phyloP scores from a whole-genome alignment of 1,284 basidiomycete species.

The Ganoderma multipileum region DNA sequence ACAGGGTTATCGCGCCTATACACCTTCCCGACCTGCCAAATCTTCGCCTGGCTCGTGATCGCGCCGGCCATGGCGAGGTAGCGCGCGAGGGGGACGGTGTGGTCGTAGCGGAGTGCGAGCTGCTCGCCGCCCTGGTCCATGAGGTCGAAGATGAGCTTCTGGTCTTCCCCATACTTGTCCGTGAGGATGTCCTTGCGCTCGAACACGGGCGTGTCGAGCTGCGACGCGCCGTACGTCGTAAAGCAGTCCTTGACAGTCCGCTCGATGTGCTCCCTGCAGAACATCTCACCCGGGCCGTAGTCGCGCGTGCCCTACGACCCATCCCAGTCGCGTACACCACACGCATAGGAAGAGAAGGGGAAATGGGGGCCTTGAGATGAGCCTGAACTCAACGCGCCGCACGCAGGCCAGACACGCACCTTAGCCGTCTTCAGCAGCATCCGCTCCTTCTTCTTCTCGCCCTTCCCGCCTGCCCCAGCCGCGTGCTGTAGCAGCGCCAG shows the following conservation, averaged over 20 bases:
- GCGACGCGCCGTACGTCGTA: constrained; percentile 88
- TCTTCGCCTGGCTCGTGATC: constrained; percentile 75
- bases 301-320: constrained; percentile 92
- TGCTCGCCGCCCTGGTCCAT: constrained; percentile 99
- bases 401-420: constrained; percentile 49
- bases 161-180: constrained; percentile 97
- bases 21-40: constrained; percentile 99
- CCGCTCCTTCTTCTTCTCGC: constrained; percentile 45
- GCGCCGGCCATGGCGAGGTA: constrained; percentile 95
- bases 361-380: constrained; percentile 30
- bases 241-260: constrained; percentile 90
- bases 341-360: background rate
- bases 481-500: constrained; percentile 54
- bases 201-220: constrained; percentile 98
- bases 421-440: constrained; percentile 83
- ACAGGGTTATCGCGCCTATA: constrained; percentile 97
- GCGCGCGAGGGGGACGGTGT: constrained; percentile 95
- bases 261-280: constrained; percentile 92
- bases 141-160: constrained; percentile 98
- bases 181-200: constrained; percentile 96
- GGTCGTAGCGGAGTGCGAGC: constrained; percentile 93
- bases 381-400: constrained; percentile 30
- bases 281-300: constrained; percentile 95
- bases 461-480: constrained; percentile 54
- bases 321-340: background rate